Percentiles rank a stretch among this genome's conserved stretches.
Conservation (phyloP, 2,329 filamentous ascomycete genomes). For the Ophiocordyceps australis region DNA sequence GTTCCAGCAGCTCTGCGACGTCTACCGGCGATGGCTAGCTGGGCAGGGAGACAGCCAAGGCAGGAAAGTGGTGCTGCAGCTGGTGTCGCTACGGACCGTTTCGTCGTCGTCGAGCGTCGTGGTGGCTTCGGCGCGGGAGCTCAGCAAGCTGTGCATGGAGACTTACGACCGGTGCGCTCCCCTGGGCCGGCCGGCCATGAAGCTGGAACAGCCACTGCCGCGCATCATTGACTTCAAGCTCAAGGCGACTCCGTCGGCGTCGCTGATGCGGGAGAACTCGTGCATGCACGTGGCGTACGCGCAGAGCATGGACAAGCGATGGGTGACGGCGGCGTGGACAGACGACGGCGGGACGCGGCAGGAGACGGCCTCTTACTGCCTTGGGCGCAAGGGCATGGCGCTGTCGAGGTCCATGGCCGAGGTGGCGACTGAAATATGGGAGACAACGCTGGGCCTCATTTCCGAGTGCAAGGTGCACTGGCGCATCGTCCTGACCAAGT, state of each 20-base stretch:
- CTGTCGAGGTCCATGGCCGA: constrained; percentile 36
- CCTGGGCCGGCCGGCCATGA: constrained; percentile 47
- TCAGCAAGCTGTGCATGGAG: constrained; percentile 49
- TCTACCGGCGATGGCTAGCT: constrained; percentile 24
- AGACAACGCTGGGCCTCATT: constrained; percentile 57
- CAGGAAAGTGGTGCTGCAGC: constrained; percentile 59
- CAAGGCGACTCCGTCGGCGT: constrained; percentile 45
- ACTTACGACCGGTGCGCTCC: constrained; percentile 58
- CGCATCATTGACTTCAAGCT: constrained; percentile 62
- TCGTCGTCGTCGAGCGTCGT: constrained; percentile 44
- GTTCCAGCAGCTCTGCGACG: constrained; percentile 54
- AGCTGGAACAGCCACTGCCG: constrained; percentile 52
- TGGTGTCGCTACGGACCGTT: constrained; percentile 52
- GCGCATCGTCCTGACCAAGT: constrained; percentile 60
- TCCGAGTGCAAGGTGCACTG: constrained; percentile 53
- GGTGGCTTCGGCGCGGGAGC: constrained; percentile 40
- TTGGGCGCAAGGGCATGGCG: constrained; percentile 38
- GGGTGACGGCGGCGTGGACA: constrained; percentile 68
- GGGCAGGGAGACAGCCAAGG: constrained; percentile 22
- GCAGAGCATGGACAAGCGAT: constrained; percentile 55
- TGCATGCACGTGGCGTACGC: constrained; percentile 69
- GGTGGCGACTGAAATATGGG: constrained; percentile 61
- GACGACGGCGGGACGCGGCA: constrained; percentile 61
- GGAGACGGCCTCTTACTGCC: constrained; percentile 54
- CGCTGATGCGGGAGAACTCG: constrained; percentile 60